phyloP scores from a whole-genome alignment of 23 red algal genomes.

The Gracilariopsis chorda region DNA sequence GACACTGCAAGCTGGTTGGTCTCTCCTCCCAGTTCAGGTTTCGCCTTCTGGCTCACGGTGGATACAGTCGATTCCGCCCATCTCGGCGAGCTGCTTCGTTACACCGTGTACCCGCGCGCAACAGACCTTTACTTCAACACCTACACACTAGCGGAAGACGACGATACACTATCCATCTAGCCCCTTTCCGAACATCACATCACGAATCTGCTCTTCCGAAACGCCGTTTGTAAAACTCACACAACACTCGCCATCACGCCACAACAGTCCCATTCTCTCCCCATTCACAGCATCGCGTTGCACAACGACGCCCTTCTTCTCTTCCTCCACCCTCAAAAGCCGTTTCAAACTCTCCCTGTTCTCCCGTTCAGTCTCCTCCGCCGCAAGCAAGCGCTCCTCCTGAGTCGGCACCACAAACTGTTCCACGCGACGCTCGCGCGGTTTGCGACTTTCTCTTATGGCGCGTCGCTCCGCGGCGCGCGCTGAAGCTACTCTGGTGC shows the following conservation, averaged over 20 bases:
- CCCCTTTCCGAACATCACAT: slow-evolving; percentile 1
- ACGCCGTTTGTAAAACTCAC: slow-evolving; percentile 19
- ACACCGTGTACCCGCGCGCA: slow-evolving; percentile 15
- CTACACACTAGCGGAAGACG: not conserved
- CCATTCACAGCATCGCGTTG: not conserved
- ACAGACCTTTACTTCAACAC: slow-evolving; percentile 38
- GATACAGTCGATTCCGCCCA: slow-evolving; percentile 7
- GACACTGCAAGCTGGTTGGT: not conserved
- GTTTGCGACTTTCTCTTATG: not conserved
- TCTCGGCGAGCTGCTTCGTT: slow-evolving; percentile 30
- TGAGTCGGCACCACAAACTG: slow-evolving; percentile 24
- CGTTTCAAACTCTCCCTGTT: slow-evolving; percentile 48
- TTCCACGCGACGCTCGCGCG: not conserved
- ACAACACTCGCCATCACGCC: not conserved
- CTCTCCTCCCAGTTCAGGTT: not conserved
- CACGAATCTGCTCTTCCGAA: not conserved
- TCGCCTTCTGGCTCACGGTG: slow-evolving; percentile 8
- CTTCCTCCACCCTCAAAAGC: slow-evolving; percentile 54
- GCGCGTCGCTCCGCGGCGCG: slow-evolving; percentile 42
- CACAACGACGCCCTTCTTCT: slow-evolving; percentile 37
- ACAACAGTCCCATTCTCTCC: not conserved
- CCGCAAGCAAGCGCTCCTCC: slow-evolving; percentile 17
- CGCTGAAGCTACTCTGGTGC: slow-evolving; percentile 33
- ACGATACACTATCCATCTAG: not conserved
- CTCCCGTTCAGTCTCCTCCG: slow-evolving; percentile 6